Percentiles rank a stretch among this genome's conserved stretches.
Evolutionary conservation across 139 green algal genomes (phyloP).

Genomic region (Monoraphidium neglectum): DNA sequence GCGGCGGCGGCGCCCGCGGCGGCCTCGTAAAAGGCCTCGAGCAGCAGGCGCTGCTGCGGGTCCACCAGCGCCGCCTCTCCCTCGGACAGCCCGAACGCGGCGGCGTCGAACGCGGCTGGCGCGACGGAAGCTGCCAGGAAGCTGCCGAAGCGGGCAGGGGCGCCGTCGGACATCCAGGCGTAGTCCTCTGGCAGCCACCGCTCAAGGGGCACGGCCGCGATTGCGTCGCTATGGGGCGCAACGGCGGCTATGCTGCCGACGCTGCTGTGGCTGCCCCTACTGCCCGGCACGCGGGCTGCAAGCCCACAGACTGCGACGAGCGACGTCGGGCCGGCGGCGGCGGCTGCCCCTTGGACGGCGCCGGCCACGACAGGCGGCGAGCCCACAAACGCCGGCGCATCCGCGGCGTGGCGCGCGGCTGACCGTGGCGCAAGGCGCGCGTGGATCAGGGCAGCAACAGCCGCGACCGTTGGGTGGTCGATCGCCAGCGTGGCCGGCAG

Average conservation of each 20-base stretch:
- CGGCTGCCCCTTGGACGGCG: too few species aligned
- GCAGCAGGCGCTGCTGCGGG: conserved; percentile 85
- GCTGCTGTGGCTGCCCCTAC: neutral
- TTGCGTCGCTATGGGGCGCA: conserved; percentile 11
- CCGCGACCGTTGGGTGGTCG: conserved; percentile 76
- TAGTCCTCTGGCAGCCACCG: conserved; percentile 16
- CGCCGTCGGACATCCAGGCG: neutral
- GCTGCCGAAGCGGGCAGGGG: conserved; percentile 37
- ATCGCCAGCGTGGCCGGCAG: conserved; percentile 73
- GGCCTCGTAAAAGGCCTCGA: conserved; percentile 48
- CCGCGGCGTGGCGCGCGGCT: too few species aligned
- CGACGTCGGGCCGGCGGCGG: too few species aligned
- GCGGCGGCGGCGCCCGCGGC: neutral
- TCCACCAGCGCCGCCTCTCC: conserved; percentile 75
- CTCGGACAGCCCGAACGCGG: conserved; percentile 57
- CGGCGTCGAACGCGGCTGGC: conserved; percentile 73
- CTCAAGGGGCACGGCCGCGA: conserved; percentile 12
- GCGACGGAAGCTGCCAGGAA: conserved; percentile 45
- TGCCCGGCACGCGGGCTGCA: too few species aligned
- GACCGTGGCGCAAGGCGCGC: conserved; percentile 38
- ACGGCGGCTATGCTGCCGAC: neutral
- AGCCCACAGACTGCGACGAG: too few species aligned
- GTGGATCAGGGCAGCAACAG: too few species aligned
- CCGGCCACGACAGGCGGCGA: too few species aligned
- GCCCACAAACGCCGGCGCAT: too few species aligned